A percentile compares a stretch with the other conserved stretches of the same genome.
These are phyloP conservation scores for Digitaria exilis DNA, from an alignment of 202 grass and related monocot genomes.

Conservation along the genomic window DNA sequence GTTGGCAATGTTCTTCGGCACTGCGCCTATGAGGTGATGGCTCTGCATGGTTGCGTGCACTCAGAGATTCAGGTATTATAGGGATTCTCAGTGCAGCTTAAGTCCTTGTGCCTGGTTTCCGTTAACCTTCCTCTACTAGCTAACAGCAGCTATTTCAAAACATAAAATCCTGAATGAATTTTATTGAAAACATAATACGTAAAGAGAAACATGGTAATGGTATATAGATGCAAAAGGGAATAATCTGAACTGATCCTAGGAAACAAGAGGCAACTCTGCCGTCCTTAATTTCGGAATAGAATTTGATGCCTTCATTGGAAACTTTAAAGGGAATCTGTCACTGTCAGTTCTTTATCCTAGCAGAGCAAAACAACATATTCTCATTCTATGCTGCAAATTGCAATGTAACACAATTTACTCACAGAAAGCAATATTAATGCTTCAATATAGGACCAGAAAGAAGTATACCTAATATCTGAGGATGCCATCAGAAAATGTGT, in stretches of 20 bases:
- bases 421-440: background rate
- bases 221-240: slow-evolving; percentile 4
- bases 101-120: background rate
- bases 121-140: background rate
- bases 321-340: background rate
- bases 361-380: slow-evolving; percentile 18
- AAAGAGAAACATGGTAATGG: background rate
- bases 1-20: slow-evolving; percentile 63
- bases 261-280: slow-evolving; percentile 19
- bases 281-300: slow-evolving; percentile 24
- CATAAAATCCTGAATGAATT: background rate
- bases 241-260: slow-evolving; percentile 23
- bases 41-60: slow-evolving; percentile 75
- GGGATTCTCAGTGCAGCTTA: slow-evolving; percentile 2
- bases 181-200: slow-evolving; percentile 16
- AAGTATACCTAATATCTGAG: slow-evolving; percentile 16
- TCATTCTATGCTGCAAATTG: slow-evolving; percentile 12
- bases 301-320: slow-evolving; percentile 25
- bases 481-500: slow-evolving; percentile 3
- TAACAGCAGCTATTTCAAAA: background rate
- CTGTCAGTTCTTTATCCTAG: background rate
- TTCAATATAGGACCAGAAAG: slow-evolving; percentile 5
- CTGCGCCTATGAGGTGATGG: slow-evolving; percentile 83
- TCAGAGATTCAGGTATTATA: slow-evolving; percentile 80
- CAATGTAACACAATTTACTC: background rate